These are phyloP conservation scores for Amyloporia xantha DNA, from an alignment of 768 basidiomycete species.

Conservation along the genomic window DNA sequence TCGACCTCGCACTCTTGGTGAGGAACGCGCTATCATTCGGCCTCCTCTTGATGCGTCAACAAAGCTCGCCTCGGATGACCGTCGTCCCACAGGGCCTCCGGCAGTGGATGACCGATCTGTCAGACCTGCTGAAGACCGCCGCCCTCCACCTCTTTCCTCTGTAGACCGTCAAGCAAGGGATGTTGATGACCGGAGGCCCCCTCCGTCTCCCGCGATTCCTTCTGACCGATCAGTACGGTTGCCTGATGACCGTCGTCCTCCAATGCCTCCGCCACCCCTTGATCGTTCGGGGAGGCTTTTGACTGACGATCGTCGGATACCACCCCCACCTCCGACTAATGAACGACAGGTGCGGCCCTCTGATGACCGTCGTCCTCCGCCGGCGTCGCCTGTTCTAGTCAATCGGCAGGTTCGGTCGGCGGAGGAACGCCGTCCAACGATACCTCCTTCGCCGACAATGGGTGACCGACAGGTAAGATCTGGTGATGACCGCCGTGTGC, in stretches of 20 bases:
- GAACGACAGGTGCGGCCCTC: slow-evolving; percentile 5
- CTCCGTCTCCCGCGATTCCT: slow-evolving; percentile 8
- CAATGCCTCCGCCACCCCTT: not conserved
- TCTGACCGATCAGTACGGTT: slow-evolving; percentile 6
- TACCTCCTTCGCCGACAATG: slow-evolving; percentile 1
- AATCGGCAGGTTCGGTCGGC: slow-evolving; percentile 1
- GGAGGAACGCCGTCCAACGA: slow-evolving; percentile 12
- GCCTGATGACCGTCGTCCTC: slow-evolving; percentile 15
- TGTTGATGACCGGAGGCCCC: slow-evolving; percentile 9
- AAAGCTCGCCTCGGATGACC: slow-evolving; percentile 9
- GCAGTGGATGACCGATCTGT: not conserved
- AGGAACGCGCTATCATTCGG: slow-evolving; percentile 15
- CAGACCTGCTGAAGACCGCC: slow-evolving; percentile 8
- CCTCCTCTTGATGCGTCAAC: slow-evolving; percentile 5
- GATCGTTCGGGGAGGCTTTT: slow-evolving; percentile 5
- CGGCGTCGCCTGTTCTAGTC: not conserved
- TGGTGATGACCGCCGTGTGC: not conserved
- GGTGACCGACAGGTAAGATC: slow-evolving; percentile 5
- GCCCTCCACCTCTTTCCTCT: slow-evolving; percentile 6
- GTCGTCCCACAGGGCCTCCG: slow-evolving; percentile 4
- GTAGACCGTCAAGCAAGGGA: slow-evolving; percentile 8
- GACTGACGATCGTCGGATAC: not conserved
- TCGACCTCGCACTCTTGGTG: slow-evolving; percentile 11
- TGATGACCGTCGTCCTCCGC: slow-evolving; percentile 14
- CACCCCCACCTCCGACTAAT: not conserved